These are phyloP conservation scores for Jamesozyma hellenica DNA, from an alignment of 805 yeast genomes.

Conservation along the genomic window DNA sequence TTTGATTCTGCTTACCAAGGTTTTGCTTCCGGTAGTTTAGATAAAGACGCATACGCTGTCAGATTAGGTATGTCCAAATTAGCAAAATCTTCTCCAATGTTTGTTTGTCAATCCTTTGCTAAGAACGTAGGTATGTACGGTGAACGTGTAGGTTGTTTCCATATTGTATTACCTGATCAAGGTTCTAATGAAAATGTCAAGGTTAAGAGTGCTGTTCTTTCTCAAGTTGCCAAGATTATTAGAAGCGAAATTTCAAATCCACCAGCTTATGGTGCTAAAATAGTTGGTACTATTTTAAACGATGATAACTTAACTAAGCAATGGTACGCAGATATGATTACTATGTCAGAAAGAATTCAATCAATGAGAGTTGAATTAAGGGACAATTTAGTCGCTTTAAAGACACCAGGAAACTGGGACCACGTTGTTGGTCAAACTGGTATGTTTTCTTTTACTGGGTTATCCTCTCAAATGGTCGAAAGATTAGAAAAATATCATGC, in stretches of 20 bases:
- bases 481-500: slow-evolving; percentile 70
- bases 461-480: slow-evolving; percentile 63
- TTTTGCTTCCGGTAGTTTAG: slow-evolving; percentile 82
- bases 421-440: slow-evolving; percentile 88
- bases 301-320: slow-evolving; percentile 57
- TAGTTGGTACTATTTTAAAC: slow-evolving; percentile 66
- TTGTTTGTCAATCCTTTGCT: slow-evolving; percentile 91
- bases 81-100: slow-evolving; percentile 43
- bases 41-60: slow-evolving; percentile 73
- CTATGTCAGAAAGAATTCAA: slow-evolving; percentile 79
- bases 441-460: slow-evolving; percentile 93
- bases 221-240: slow-evolving; percentile 67
- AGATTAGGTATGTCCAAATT: slow-evolving; percentile 43
- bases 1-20: slow-evolving; percentile 98
- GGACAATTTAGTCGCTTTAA: slow-evolving; percentile 46
- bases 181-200: slow-evolving; percentile 26
- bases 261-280: slow-evolving; percentile 91
- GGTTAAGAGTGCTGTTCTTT: slow-evolving; percentile 47
- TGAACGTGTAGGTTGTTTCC: slow-evolving; percentile 93
- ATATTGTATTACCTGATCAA: slow-evolving; percentile 47
- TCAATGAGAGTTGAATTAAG: slow-evolving; percentile 67
- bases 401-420: slow-evolving; percentile 87
- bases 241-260: slow-evolving; percentile 88
- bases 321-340: slow-evolving; percentile 76
- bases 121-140: slow-evolving; percentile 96